Evolutionary conservation across 257 asterid genomes (phyloP).

Genomic region (Handroanthus guayacan): DNA sequence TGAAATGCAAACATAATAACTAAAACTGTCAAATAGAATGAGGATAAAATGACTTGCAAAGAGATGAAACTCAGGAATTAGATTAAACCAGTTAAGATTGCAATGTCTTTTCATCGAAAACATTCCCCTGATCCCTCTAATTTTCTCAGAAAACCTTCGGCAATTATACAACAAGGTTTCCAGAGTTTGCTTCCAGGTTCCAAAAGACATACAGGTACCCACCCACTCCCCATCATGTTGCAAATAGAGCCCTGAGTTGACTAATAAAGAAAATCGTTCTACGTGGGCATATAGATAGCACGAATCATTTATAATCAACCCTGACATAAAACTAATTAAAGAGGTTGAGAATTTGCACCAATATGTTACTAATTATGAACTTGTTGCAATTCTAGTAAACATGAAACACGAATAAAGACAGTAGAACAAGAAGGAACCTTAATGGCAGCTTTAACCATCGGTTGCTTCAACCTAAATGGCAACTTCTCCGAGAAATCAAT

Average conservation of each 20-base stretch:
- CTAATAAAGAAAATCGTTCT: slow-evolving; percentile 3
- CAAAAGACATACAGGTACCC: neutral
- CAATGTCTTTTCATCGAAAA: neutral
- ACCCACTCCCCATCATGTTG: neutral
- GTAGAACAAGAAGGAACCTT: slow-evolving; percentile 56
- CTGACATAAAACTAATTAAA: slow-evolving; percentile 1
- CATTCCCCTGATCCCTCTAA: neutral
- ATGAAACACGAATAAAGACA: neutral
- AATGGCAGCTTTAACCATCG: slow-evolving; percentile 80
- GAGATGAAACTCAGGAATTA: neutral
- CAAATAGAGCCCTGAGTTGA: neutral
- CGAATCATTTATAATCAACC: neutral
- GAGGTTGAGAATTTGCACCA: neutral
- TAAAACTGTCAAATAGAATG: neutral
- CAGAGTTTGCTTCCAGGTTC: neutral
- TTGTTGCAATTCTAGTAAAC: neutral
- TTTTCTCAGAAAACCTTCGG: neutral
- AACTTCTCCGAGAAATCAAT: slow-evolving; percentile 83
- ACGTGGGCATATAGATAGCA: neutral
- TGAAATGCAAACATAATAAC: slow-evolving; percentile 31
- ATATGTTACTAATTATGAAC: neutral
- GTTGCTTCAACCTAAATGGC: slow-evolving; percentile 85
- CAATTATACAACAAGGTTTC: neutral
- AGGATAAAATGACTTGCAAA: neutral
- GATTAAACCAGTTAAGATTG: neutral